These are phyloP conservation scores for Podila horticola DNA, from an alignment of 192 early-diverging fungal species.

Conservation along the genomic window DNA sequence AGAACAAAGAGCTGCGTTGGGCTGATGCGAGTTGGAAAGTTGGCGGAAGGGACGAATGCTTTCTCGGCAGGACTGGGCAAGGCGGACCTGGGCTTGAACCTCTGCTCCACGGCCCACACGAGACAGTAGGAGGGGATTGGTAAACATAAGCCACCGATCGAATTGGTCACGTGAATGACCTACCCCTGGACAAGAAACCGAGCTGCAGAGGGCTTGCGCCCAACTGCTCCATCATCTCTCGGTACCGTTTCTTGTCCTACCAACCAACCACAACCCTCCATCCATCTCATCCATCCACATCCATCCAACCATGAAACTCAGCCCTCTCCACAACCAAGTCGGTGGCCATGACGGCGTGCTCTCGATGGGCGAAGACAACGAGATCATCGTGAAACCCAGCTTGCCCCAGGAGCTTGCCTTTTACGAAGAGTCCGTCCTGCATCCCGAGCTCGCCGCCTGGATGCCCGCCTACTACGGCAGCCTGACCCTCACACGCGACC, in stretches of 20 bases:
- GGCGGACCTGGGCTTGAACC: too few species aligned
- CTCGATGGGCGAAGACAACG: constrained; percentile 63
- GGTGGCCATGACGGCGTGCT: constrained; percentile 83
- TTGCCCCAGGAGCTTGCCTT: constrained; percentile 73
- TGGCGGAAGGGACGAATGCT: too few species aligned
- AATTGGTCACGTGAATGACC: neutral
- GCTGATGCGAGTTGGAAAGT: neutral
- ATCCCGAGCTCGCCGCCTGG: constrained; percentile 66
- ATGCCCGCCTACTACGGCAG: constrained; percentile 77
- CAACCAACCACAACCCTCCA: too few species aligned
- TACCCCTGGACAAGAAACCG: too few species aligned
- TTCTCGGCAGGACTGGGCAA: too few species aligned
- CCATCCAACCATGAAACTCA: constrained; percentile 37
- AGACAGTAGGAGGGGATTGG: too few species aligned
- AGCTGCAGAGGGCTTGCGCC: too few species aligned
- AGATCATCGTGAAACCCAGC: constrained; percentile 78
- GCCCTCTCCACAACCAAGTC: constrained; percentile 75
- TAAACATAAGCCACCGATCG: constrained; percentile 7
- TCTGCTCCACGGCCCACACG: too few species aligned
- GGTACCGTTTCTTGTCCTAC: too few species aligned
- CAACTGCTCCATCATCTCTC: too few species aligned
- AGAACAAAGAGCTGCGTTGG: neutral
- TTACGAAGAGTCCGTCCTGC: constrained; percentile 68
- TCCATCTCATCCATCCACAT: neutral
- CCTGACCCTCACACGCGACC: constrained; percentile 27